Conservation (phyloP, 2,329 filamentous ascomycete genomes). For the Chaetomium sp. region DNA sequence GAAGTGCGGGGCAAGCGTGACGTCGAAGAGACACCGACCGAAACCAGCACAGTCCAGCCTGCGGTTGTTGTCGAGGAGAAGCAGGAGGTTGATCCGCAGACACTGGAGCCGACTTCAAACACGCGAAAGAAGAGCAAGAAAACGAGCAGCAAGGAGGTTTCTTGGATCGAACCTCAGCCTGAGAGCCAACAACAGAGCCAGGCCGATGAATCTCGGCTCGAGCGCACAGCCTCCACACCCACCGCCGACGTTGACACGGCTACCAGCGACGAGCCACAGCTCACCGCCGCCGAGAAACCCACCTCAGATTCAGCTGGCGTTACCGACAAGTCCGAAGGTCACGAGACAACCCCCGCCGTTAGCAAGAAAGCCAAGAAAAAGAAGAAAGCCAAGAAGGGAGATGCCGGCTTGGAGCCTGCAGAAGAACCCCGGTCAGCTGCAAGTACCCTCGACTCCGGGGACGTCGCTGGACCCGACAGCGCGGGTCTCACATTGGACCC, state of each 20-base stretch:
- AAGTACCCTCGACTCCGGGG: background rate
- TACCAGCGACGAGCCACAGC: background rate
- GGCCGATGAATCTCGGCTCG: background rate
- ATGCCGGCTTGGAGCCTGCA: conserved; percentile 9
- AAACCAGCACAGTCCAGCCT: background rate
- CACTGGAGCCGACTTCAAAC: background rate
- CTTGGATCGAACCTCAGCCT: conserved; percentile 32
- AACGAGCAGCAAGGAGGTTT: conserved; percentile 35
- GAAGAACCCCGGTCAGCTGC: background rate
- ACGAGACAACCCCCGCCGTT: background rate
- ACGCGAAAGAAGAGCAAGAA: conserved; percentile 35
- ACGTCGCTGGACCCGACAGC: conserved; percentile 11
- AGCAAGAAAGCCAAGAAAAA: conserved; percentile 41
- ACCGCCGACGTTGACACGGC: background rate
- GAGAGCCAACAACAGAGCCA: conserved; percentile 7
- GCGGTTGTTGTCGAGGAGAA: background rate
- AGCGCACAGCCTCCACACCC: background rate
- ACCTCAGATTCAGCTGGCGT: background rate
- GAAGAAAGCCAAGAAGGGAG: conserved; percentile 47
- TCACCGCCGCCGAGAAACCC: background rate
- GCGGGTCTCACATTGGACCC: conserved; percentile 4
- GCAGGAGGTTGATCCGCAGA: background rate
- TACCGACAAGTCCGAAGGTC: background rate
- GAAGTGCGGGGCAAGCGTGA: background rate
- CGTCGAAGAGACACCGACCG: background rate